Percentiles rank a stretch among this genome's conserved stretches.
Conservation (phyloP, 2,329 filamentous ascomycete genomes). For the Pseudogymnoascus sp. region DNA sequence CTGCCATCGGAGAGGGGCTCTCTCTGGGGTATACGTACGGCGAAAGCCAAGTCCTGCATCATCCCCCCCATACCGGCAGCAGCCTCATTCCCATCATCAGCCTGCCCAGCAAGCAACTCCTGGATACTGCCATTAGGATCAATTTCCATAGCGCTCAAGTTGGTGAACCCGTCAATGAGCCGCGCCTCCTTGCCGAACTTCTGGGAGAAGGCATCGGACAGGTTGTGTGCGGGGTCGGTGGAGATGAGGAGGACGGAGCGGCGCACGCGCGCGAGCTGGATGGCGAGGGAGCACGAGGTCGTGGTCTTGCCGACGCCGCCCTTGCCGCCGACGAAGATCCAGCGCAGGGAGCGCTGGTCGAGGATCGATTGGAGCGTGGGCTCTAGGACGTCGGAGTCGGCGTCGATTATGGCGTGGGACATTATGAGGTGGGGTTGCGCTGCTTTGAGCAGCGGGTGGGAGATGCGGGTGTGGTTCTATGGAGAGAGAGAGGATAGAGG, state of each 20-base stretch:
- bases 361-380: constrained; percentile 90
- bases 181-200: constrained; percentile 99
- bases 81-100: constrained; percentile 64
- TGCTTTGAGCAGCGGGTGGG: background rate
- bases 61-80: constrained; percentile 77
- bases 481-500: background rate
- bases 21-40: constrained; percentile 48
- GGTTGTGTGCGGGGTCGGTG: constrained; percentile 95
- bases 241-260: constrained; percentile 96
- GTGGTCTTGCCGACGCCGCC: constrained; percentile 98
- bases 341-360: constrained; percentile 89
- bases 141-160: constrained; percentile 97
- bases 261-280: constrained; percentile 90
- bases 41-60: constrained; percentile 98
- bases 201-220: constrained; percentile 95
- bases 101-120: constrained; percentile 74
- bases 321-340: constrained; percentile 99
- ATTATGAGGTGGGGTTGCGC: constrained; percentile 15
- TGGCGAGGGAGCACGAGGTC: constrained; percentile 96
- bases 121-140: constrained; percentile 97
- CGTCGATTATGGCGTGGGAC: constrained; percentile 41
- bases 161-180: constrained; percentile 83
- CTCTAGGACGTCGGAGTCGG: constrained; percentile 74
- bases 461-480: background rate
- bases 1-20: background rate